Evolutionary conservation across 2,329 filamentous ascomycete genomes (phyloP), one percentile per base, ranked within the genome.

Genomic region (Pseudodiploospora longispora): DNA sequence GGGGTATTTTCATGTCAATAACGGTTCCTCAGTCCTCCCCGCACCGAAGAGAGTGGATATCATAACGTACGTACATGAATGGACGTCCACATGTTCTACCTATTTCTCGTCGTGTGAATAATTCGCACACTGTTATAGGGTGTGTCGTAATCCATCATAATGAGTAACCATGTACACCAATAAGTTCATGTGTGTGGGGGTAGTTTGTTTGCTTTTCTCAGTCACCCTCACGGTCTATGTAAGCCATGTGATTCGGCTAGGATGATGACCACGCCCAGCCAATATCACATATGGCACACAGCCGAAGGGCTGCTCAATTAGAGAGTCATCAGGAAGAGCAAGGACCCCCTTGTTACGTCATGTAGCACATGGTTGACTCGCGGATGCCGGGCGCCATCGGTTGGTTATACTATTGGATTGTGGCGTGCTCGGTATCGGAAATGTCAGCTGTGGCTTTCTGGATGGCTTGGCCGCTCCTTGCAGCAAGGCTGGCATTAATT

Each of bases 261-360:
- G 6, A 67, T 70, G 28, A 75, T 74, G 0, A 72, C 73, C 6
- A 69, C 67, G 0, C 69, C 70, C 2, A 75, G 55, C 71, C 71
- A 75, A 49, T 72, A 73, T 28, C 70, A 52, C 9, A 68, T 67
- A 52, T 75, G 70, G 10, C 69, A 63, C n/a, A 72, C 67, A 41
- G 71, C 66, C 0, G 63, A 59, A 0, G 74, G 70, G 0, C 69
- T 69, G 6, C 69, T 71, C 12, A 74, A 61, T 74, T 74, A 78
- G 47, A 75, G 78, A 50, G 74, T 76, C 60, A 78, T 65, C 30
- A 78, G 55, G 50, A 78, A 76, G 2, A 78, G 51, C 1, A 70
- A 77, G 67, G 9, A 58, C 61, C 6, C 60, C 59, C 37, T 71
- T 65, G 31, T 70, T 67, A 9, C 66, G 67, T 3, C 19, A 76